These are phyloP conservation scores for Emergomyces pasteurianus DNA, from an alignment of 2,329 filamentous ascomycete species.

Conservation along the genomic window DNA sequence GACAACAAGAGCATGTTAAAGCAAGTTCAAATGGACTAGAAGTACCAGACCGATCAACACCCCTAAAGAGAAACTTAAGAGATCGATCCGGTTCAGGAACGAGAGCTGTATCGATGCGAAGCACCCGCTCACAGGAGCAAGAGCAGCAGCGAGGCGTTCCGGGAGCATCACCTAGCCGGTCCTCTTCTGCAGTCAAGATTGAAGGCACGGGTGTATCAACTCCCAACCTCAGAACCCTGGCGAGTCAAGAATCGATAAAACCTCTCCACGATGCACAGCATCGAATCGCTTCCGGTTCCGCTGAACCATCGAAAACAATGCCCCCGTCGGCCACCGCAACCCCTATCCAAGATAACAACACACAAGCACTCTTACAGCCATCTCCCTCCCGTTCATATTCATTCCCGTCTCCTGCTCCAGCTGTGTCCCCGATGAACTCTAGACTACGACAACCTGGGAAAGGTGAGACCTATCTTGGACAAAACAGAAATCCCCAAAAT, in stretches of 20 bases:
- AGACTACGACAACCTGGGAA: neutral
- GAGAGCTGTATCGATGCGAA: neutral
- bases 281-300: neutral
- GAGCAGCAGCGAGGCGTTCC: conserved; percentile 7
- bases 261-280: neutral
- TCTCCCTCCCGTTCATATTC: neutral
- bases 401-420: neutral
- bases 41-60: conserved; percentile 9
- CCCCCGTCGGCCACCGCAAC: neutral
- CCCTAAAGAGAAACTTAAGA: conserved; percentile 26
- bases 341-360: neutral
- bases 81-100: conserved; percentile 14
- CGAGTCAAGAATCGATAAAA: neutral
- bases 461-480: neutral
- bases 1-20: conserved; percentile 41
- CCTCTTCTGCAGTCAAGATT: conserved; percentile 26
- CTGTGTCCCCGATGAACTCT: neutral
- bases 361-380: neutral
- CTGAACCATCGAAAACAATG: conserved; percentile 1
- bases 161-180: neutral
- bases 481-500: neutral
- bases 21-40: conserved; percentile 31
- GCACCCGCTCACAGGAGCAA: conserved; percentile 15
- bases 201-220: neutral
- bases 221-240: neutral